Percentiles rank a stretch among this genome's conserved stretches.
Evolutionary conservation across 2,329 filamentous ascomycete species (phyloP).

Genomic region (Scedosporium boydii): DNA sequence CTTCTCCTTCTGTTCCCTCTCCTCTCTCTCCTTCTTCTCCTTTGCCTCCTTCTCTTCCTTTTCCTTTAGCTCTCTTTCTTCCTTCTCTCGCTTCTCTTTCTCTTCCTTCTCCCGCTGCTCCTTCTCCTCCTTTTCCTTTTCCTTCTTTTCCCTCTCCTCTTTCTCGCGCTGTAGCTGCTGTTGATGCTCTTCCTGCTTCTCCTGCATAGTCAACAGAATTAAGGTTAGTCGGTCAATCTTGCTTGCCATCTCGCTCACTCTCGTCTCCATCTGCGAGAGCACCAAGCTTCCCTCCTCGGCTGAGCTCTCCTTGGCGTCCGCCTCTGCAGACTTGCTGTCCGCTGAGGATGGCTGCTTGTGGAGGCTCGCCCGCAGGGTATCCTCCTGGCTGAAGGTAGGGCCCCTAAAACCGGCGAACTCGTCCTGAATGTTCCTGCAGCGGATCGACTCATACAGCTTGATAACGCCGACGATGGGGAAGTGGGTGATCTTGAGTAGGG

Average conservation of each 20-base stretch:
- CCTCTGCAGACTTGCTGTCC: neutral
- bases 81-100: neutral
- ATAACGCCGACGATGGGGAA: conserved; percentile 62
- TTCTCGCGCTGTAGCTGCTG: neutral
- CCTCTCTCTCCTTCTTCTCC: neutral
- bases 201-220: conserved; percentile 40
- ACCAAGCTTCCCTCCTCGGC: neutral
- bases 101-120: conserved; percentile 39
- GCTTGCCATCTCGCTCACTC: conserved; percentile 41
- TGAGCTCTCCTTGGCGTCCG: neutral
- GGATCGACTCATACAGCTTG: conserved; percentile 52
- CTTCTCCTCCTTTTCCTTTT: conserved; percentile 27
- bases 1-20: neutral
- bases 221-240: conserved; percentile 52
- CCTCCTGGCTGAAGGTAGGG: conserved; percentile 19
- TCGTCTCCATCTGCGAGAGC: conserved; percentile 30
- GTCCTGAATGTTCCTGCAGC: conserved; percentile 26
- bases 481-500: conserved; percentile 54
- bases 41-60: neutral
- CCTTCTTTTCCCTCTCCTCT: neutral
- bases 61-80: neutral
- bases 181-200: conserved; percentile 14
- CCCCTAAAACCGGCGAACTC: conserved; percentile 41
- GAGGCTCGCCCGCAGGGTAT: conserved; percentile 7
- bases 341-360: conserved; percentile 11